These are phyloP conservation scores for Backusella australiensis DNA, from an alignment of 192 early-diverging fungal species.

Conservation along the genomic window DNA sequence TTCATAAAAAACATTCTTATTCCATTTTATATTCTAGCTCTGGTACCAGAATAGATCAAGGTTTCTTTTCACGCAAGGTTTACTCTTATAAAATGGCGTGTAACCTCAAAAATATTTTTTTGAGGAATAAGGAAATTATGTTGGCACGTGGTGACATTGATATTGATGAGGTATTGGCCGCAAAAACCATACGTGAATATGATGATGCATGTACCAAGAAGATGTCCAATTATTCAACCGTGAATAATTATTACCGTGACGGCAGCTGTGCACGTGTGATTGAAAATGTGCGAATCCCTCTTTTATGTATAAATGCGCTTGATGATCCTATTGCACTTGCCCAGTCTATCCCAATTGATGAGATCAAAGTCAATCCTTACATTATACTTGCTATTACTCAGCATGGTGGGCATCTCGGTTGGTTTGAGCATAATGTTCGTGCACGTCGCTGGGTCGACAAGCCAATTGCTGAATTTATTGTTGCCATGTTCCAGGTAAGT, in stretches of 20 bases:
- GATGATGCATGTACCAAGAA: slow-evolving; percentile 75
- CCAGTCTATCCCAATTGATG: slow-evolving; percentile 68
- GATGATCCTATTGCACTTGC: slow-evolving; percentile 87
- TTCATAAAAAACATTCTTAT: background rate
- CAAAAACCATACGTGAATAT: slow-evolving; percentile 73
- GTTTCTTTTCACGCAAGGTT: slow-evolving; percentile 36
- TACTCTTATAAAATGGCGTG: slow-evolving; percentile 51
- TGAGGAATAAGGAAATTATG: slow-evolving; percentile 42
- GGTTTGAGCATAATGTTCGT: slow-evolving; percentile 60
- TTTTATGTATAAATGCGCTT: slow-evolving; percentile 78
- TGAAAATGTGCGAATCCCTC: slow-evolving; percentile 69
- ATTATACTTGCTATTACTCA: slow-evolving; percentile 76
- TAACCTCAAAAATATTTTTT: slow-evolving; percentile 44
- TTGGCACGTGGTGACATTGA: slow-evolving; percentile 46
- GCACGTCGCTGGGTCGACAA: slow-evolving; percentile 61
- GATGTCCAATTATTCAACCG: slow-evolving; percentile 77
- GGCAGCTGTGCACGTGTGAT: slow-evolving; percentile 61
- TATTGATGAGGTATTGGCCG: slow-evolving; percentile 48
- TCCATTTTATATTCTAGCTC: background rate
- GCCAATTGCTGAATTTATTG: slow-evolving; percentile 67
- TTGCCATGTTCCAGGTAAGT: slow-evolving; percentile 47
- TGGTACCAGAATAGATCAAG: slow-evolving; percentile 40
- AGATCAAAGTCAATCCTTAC: slow-evolving; percentile 74
- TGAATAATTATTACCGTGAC: slow-evolving; percentile 77
- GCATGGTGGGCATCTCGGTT: slow-evolving; percentile 88